Evolutionary conservation across 768 basidiomycete genomes (phyloP).

Genomic region (Coprinopsis marcescibilis): DNA sequence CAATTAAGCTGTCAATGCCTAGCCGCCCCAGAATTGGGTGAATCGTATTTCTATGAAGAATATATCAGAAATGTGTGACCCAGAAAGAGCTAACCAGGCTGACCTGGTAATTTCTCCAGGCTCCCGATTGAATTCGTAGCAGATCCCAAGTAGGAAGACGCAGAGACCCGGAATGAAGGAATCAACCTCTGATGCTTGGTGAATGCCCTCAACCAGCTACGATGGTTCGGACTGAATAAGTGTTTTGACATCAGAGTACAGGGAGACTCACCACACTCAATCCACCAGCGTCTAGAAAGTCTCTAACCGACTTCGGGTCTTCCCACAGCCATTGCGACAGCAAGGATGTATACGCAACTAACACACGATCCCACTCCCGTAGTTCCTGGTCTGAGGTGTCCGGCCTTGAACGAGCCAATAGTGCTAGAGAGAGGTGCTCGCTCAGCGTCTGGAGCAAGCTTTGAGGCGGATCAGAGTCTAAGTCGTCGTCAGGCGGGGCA

Average conservation of each 20-base stretch:
- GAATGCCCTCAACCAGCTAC: conserved; percentile 92
- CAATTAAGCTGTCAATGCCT: conserved; percentile 83
- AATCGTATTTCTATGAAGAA: conserved; percentile 64
- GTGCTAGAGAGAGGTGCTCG: conserved; percentile 85
- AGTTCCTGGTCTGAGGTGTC: conserved; percentile 65
- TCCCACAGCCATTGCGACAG: conserved; percentile 97
- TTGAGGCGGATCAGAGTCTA: conserved; percentile 57
- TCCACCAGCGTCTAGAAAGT: conserved; percentile 87
- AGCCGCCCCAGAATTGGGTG: conserved; percentile 87
- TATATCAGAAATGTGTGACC: too few species aligned
- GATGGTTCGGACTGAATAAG: neutral
- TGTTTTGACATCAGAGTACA: neutral
- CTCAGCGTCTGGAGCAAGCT: conserved; percentile 78
- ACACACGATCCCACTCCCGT: conserved; percentile 86
- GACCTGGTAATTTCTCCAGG: conserved; percentile 96
- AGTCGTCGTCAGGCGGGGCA: conserved; percentile 24
- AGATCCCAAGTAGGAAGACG: conserved; percentile 85
- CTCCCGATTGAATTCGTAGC: conserved; percentile 95
- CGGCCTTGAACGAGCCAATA: conserved; percentile 68
- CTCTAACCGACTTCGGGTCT: conserved; percentile 79
- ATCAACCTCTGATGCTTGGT: conserved; percentile 83
- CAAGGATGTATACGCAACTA: conserved; percentile 79
- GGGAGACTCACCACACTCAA: conserved; percentile 71
- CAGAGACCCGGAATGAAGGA: conserved; percentile 85
- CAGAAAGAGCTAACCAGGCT: too few species aligned